Evolutionary conservation across 768 basidiomycete species (phyloP), one percentile per base, ranked within the genome.

Genomic region (Psilocybe cyanescens): DNA sequence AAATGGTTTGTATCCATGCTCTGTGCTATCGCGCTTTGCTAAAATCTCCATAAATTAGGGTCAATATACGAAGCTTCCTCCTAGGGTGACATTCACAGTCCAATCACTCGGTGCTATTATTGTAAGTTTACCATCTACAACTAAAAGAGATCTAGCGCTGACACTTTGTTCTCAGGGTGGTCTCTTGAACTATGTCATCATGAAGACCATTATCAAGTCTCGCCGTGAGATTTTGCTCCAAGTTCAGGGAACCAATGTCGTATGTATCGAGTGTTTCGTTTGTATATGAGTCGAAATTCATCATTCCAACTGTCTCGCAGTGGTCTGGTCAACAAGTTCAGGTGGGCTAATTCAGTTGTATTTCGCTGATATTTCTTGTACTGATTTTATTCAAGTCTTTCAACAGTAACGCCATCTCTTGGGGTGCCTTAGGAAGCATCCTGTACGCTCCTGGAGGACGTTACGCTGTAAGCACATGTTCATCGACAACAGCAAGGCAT

Each of bases 41-140:
- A 12, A 44, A 12, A n/a, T 8, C 14, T 44, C n/a, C 9, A 44
- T n/a, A 17, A 8, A n/a, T 28, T 45, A 71, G 68, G 78, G 75
- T 41, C 79, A 80, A 68, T 76, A 81, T 67, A 79, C 81, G 30
- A 89, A 89, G 74, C 79, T 89, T 41, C 85, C 87, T 39, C 88
- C 88, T 49, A 83, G 86, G 8, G 81, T 82, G 31, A 84, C 87
- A 3, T 89, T 90, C 72, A 77, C 80, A n/a, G 84, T 85, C 5
- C 87, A 88, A 67, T 79, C 76, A 31, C 55, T 81, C 49, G 87
- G 88, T 1, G 83, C 86, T 3, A 71, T 89, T 46, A 74, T 89
- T 41, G 87, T 83, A 56, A 60, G 78, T 4, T 19, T 11, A 12
- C 1, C 17, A 2, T 24, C n/a, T n/a, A 31, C 45, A n/a, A 24